phyloP scores from a whole-genome alignment of 371 early-diverging fungal genomes.

The Mucor velutinosus region DNA sequence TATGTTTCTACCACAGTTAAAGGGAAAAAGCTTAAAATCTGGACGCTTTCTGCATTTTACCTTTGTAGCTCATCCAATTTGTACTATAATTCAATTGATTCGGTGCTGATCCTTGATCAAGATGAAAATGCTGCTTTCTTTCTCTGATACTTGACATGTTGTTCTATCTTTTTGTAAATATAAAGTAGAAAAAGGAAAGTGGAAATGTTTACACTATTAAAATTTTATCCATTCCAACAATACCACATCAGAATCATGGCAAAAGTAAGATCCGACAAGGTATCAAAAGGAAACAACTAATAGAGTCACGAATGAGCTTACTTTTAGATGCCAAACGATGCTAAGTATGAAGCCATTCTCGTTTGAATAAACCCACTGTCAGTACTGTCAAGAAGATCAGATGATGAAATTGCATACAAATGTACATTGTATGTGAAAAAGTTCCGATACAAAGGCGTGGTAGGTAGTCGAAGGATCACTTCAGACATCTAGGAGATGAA shows the following conservation, averaged over 20 bases:
- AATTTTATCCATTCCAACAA: background rate
- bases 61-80: slow-evolving; percentile 25
- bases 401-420: too few species aligned
- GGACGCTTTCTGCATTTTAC: background rate
- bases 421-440: too few species aligned
- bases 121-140: slow-evolving; percentile 14
- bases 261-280: background rate
- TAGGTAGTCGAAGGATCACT: too few species aligned
- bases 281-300: background rate
- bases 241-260: background rate
- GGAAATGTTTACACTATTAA: background rate
- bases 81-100: slow-evolving; percentile 20
- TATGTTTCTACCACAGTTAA: slow-evolving; percentile 18
- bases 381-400: too few species aligned
- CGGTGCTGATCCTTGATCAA: slow-evolving; percentile 20
- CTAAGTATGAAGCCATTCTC: background rate
- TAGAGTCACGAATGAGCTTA: background rate
- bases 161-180: background rate
- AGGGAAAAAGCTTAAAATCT: background rate
- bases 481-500: too few species aligned
- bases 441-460: too few species aligned
- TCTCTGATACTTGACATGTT: slow-evolving; percentile 12
- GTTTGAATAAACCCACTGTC: too few species aligned
- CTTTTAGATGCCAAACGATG: background rate
- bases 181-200: background rate